A percentile compares a stretch with the other conserved stretches of the same genome.
Evolutionary conservation across 257 asterid genomes (phyloP).

Genomic region (Fraxinus anomala): DNA sequence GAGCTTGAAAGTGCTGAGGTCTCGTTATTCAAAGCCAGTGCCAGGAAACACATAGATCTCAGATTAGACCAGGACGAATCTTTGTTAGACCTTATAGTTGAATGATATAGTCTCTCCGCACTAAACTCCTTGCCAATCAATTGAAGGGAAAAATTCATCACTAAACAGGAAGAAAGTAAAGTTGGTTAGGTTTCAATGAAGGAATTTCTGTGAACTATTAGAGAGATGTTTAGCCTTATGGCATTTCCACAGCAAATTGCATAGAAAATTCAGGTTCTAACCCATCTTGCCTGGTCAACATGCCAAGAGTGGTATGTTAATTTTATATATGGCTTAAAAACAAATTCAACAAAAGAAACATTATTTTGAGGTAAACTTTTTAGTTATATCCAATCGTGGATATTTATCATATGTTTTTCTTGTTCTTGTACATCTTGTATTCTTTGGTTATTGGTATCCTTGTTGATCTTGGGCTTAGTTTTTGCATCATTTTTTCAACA

Average conservation of each 20-base stretch:
- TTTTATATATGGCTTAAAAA: background rate
- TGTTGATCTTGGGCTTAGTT: background rate
- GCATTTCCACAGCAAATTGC: background rate
- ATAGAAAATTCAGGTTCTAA: background rate
- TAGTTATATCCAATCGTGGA: background rate
- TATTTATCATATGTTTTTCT: background rate
- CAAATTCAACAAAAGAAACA: background rate
- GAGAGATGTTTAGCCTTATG: background rate
- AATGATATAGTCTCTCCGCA: background rate
- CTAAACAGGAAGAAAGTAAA: background rate
- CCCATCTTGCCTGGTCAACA: background rate
- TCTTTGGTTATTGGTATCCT: background rate
- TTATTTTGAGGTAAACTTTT: too few relatives aligned
- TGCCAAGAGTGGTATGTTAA: background rate
- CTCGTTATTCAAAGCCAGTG: background rate
- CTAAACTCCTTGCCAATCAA: background rate
- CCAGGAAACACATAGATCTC: background rate
- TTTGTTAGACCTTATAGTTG: background rate
- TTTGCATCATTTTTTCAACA: background rate
- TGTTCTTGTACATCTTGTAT: background rate
- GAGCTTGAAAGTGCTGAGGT: background rate
- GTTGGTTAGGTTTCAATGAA: background rate
- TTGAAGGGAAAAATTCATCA: background rate
- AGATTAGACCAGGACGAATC: background rate
- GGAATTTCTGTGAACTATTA: background rate